Evolutionary conservation across 805 yeast genomes (phyloP).

Genomic region (Candida insectorum): DNA sequence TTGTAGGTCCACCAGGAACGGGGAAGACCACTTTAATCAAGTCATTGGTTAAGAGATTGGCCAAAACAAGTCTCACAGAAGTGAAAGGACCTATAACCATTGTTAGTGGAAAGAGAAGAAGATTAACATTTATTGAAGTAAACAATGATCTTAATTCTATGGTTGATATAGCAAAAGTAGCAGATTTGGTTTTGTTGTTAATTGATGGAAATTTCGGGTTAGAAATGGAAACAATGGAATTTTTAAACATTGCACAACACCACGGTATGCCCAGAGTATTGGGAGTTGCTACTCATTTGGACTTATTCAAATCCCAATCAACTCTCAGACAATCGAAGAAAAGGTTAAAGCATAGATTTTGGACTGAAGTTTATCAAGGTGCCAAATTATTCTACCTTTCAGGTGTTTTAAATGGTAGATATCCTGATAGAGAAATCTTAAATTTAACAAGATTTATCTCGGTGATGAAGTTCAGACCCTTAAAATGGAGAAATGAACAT

Average conservation of each 20-base stretch:
- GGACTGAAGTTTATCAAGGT: constrained; percentile 99
- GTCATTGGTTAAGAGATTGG: constrained; percentile 79
- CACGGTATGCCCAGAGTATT: constrained; percentile 98
- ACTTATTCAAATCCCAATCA: constrained; percentile 83
- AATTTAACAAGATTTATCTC: constrained; percentile 89
- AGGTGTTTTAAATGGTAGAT: constrained; percentile 95
- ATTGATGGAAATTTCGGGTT: constrained; percentile 97
- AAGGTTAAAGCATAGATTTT: constrained; percentile 85
- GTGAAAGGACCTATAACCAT: constrained; percentile 95
- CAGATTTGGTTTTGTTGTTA: constrained; percentile 84
- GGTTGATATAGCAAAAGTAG: constrained; percentile 94
- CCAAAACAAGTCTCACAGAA: constrained; percentile 82
- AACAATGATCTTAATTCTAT: constrained; percentile 89
- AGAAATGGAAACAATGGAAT: constrained; percentile 99
- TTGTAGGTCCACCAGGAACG: constrained; percentile 98
- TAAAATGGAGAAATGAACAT: constrained; percentile 98
- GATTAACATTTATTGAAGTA: constrained; percentile 91
- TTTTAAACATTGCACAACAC: constrained; percentile 90
- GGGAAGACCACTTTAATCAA: constrained; percentile 93
- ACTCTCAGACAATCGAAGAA: constrained; percentile 90
- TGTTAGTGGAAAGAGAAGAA: constrained; percentile 90
- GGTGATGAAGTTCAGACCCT: constrained; percentile 98
- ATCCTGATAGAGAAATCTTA: constrained; percentile 93
- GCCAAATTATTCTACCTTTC: constrained; percentile 92
- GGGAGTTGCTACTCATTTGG: constrained; percentile 94